phyloP scores from a whole-genome alignment of 352 stramenopile species.

The Globisporangium uncinulatum region DNA sequence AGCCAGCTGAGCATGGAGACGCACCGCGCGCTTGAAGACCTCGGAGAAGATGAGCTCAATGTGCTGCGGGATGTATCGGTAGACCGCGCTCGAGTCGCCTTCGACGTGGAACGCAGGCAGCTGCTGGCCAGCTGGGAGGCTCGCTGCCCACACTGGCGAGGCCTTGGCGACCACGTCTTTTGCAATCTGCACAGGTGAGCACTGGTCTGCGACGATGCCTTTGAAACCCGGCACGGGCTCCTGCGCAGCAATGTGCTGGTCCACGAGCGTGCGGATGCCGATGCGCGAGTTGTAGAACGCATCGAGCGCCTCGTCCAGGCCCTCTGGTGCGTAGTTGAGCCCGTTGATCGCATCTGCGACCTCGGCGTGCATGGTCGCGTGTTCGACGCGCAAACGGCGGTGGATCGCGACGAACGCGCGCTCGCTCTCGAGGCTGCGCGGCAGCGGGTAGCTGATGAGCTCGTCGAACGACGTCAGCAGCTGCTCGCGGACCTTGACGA shows the following conservation, averaged over 20 bases:
- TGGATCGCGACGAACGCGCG: conserved; percentile 60
- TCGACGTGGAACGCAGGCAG: conserved; percentile 54
- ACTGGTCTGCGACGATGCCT: conserved; percentile 59
- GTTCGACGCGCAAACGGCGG: conserved; percentile 41
- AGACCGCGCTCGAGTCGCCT: conserved; percentile 49
- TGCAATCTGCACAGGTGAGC: conserved; percentile 63
- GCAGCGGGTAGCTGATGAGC: conserved; percentile 55
- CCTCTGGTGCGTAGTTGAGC: conserved; percentile 49
- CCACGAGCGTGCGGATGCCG: conserved; percentile 77
- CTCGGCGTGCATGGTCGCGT: conserved; percentile 70
- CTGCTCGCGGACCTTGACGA: conserved; percentile 55
- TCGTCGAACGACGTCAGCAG: conserved; percentile 71
- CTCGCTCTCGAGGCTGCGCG: conserved; percentile 49
- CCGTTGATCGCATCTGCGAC: conserved; percentile 53
- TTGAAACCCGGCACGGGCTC: conserved; percentile 46
- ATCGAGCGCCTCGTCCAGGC: conserved; percentile 58
- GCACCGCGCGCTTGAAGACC: conserved; percentile 74
- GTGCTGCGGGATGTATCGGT: conserved; percentile 78
- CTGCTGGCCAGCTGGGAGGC: conserved; percentile 27
- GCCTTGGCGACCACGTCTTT: conserved; percentile 51
- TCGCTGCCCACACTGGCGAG: conserved; percentile 45
- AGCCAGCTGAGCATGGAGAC: background rate
- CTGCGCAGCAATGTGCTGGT: conserved; percentile 70
- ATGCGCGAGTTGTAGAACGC: conserved; percentile 85
- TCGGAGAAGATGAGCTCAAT: conserved; percentile 80